Percentiles rank a stretch among this genome's conserved stretches.
Conservation (phyloP, 805 yeast genomes). For the Candida alai region DNA sequence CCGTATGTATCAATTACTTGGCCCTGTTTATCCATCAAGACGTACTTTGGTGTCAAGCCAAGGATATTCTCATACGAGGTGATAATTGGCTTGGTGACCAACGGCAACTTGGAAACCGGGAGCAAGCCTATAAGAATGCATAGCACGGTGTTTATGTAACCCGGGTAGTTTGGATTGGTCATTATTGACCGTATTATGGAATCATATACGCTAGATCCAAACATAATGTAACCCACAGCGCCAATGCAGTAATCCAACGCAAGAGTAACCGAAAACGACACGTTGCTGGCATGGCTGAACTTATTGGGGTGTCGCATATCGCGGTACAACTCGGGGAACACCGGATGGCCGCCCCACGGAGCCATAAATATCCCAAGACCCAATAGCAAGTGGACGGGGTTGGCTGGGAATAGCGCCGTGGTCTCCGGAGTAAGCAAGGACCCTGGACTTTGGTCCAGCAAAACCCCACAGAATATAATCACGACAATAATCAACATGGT, state of each 20-base stretch:
- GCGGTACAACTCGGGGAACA: constrained; percentile 66
- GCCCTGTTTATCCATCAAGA: constrained; percentile 4
- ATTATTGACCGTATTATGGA: constrained; percentile 77
- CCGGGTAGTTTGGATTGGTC: constrained; percentile 64
- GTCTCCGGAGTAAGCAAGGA: constrained; percentile 48
- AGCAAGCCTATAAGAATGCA: constrained; percentile 34
- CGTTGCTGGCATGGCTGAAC: constrained; percentile 47
- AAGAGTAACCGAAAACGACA: constrained; percentile 57
- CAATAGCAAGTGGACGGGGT: constrained; percentile 36
- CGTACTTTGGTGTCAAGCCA: constrained; percentile 10
- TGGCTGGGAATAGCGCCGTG: constrained; percentile 31
- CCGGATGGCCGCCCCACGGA: constrained; percentile 84
- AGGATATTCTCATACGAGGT: constrained; percentile 33
- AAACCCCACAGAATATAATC: constrained; percentile 47
- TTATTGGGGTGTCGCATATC: constrained; percentile 71
- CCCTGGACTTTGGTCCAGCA: constrained; percentile 44
- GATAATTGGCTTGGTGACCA: constrained; percentile 36
- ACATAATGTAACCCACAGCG: constrained; percentile 71
- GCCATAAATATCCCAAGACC: constrained; percentile 70
- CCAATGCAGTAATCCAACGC: constrained; percentile 61
- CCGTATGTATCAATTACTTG: constrained; percentile 4
- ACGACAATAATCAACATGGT: constrained; percentile 48
- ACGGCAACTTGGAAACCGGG: constrained; percentile 40
- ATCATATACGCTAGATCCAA: constrained; percentile 63
- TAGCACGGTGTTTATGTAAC: constrained; percentile 38